Evolutionary conservation across 495 filamentous ascomycete genomes (phyloP), one percentile per base, ranked within the genome.

Genomic region (Immersiella caudata): DNA sequence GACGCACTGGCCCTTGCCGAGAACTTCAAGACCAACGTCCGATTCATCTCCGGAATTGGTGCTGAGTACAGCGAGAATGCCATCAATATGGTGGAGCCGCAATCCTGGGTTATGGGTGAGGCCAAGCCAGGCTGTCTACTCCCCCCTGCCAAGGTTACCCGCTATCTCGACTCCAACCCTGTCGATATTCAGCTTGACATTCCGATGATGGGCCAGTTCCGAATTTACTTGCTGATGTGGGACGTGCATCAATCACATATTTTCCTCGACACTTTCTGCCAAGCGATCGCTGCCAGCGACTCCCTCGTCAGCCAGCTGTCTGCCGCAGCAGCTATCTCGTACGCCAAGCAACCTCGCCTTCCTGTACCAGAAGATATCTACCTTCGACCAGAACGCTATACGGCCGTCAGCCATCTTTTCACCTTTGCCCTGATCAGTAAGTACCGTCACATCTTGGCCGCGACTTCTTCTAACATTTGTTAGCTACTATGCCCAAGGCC

Each of bases 141-240:
- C 26, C 80, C 83, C 8, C 88, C 89, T 11, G 84, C 85, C 21
- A 87, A 85, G 72, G 89, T 88, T 8, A 89, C 87, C 0, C 79
- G 89, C 18, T 91, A 87, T 69, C 80, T 91, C 57, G 90, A 91
- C 69, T 84, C 87, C 6, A 92, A 91, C 66, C 88, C 89, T 0
- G 85, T 92, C 24, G 86, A 91, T 66, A 79, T 91, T 26, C 88
- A 92, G 70, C 83, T 90, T 5, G 89, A 91, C 70, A 88, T 91
- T n/a, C 88, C 90, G 1, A 79, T 89, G 68, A 74, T 90, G 6
- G 84, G 89, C 12, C 90, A 91, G 68, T 92, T 91, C 78, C 81
- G 87, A 22, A 80, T 91, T 24, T 91, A 87, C 73, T 81, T 91
- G 62, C 82, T 91, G 56, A 83, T 85, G 14, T 84, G 83, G 52